Conservation (phyloP, 306 rosid genomes). For the Abrus precatorius region DNA sequence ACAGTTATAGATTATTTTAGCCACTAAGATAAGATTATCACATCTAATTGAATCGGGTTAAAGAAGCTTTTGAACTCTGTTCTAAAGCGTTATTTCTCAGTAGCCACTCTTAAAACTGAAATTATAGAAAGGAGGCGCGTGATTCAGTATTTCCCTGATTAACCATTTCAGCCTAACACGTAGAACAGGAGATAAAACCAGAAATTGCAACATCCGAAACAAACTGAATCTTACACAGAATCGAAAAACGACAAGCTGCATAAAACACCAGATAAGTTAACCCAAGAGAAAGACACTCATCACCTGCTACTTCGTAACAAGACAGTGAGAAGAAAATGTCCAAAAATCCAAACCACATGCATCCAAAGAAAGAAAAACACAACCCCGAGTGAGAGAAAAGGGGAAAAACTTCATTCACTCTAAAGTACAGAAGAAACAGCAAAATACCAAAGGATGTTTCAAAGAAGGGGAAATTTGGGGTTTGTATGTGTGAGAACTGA, state of each 20-base stretch:
- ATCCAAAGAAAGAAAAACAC: conserved; percentile 12
- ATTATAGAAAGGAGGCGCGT: not conserved
- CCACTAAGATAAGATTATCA: not conserved
- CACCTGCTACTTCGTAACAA: not conserved
- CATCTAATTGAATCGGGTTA: not conserved
- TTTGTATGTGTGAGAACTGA: not conserved
- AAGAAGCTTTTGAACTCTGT: not conserved
- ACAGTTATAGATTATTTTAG: conserved; percentile 18
- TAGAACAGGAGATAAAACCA: conserved; percentile 6
- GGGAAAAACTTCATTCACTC: conserved; percentile 11
- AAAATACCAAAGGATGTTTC: conserved; percentile 23
- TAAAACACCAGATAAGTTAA: conserved; percentile 33
- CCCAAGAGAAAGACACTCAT: not conserved
- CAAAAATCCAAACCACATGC: conserved; percentile 35
- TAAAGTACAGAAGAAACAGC: conserved; percentile 11
- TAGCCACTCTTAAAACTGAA: conserved; percentile 24
- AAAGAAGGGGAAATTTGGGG: conserved; percentile 11
- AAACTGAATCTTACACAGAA: conserved; percentile 30
- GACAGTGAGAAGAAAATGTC: conserved; percentile 12
- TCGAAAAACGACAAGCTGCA: conserved; percentile 38
- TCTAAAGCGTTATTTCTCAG: conserved; percentile 22
- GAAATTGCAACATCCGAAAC: not conserved
- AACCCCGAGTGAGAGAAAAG: not conserved
- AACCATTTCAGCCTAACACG: conserved; percentile 37
- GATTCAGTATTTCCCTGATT: conserved; percentile 19